Evolutionary conservation across 148 eudicot genomes (phyloP).

Genomic region (Dysphania ambrosioides): DNA sequence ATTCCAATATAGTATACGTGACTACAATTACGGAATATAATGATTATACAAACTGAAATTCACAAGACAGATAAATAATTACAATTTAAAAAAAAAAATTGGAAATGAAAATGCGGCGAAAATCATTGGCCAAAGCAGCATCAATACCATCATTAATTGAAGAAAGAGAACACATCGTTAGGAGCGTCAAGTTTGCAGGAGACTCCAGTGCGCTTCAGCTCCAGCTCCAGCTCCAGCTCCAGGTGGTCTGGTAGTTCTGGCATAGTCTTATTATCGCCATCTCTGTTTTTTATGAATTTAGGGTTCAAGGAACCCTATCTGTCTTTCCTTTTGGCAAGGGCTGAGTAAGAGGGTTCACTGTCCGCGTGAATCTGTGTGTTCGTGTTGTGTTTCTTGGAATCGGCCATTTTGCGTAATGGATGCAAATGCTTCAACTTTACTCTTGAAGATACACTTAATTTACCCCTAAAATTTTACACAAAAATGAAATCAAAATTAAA

Average conservation of each 20-base stretch:
- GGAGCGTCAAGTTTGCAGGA: conserved; percentile 68
- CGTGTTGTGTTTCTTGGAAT: no score
- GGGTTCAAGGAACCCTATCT: conserved; percentile 15
- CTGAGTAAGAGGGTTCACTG: no score
- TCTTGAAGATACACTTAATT: not conserved
- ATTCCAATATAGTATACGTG: not conserved
- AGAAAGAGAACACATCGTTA: conserved; percentile 38
- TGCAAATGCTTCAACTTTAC: not conserved
- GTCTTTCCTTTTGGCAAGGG: no score
- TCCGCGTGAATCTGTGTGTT: no score
- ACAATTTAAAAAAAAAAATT: no score
- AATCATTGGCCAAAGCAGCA: conserved; percentile 84
- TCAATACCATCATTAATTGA: conserved; percentile 69
- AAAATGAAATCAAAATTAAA: not conserved
- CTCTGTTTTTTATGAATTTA: not conserved
- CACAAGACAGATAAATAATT: not conserved
- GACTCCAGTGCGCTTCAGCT: conserved; percentile 72
- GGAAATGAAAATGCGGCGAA: conserved; percentile 79
- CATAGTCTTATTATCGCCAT: conserved; percentile 32
- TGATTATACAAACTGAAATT: not conserved
- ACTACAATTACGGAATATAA: not conserved
- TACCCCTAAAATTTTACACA: not conserved
- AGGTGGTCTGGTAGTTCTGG: conserved; percentile 63
- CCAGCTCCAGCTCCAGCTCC: no score
- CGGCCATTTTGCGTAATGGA: no score